Base-by-base conservation (phyloP, 129 eudicot genomes). In the Deinandra increscens region DNA sequence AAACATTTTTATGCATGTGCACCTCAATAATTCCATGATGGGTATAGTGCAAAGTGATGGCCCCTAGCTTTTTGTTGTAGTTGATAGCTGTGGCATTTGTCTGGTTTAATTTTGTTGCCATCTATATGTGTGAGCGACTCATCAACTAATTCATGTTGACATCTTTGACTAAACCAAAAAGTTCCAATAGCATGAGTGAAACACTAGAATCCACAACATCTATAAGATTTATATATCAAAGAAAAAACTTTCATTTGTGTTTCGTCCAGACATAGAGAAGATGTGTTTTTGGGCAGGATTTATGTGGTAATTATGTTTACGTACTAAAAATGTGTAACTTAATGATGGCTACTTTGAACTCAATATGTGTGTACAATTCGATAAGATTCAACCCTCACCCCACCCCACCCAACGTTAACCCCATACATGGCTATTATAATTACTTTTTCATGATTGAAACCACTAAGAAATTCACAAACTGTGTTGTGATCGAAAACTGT, bases 11-110 rank as follows among this genome's bases (percentile, higher is more conserved):
- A 51, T 69, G 80, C 86, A 82, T 82, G 86, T 78, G 86, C 79
- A 72, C 73, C 66, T 82, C 86, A 82, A 82, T 82, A 74, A 82
- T 82, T 82, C 71, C 78, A 73, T 54, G 86, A 82, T 78, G 86
- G 86, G 82, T 71, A 66, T 64, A 60, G 80, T 63, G 81, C 74
- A 78, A 82, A 77, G 83, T 64, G 69, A 82, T 82, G 83, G 83
- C 80, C 86, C 83, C 86, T 26, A 26, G 31, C 31, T 81, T 78
- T 69, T 61, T 49, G 81, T 82, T 82, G 68, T 76, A 77, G 64
- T 74, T 79, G 79, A 73, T 78, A 73, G 80, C 80, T 78, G 80
- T 62, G 72, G 79, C 78, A 46, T 78, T 82, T 78, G 86, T 82
- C 83, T 82, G 72, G 80, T 74, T 82, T 78, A 73, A 45, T 78